Base-by-base conservation (phyloP, 352 stramenopile genomes). In the Globisporangium echinulatum region DNA sequence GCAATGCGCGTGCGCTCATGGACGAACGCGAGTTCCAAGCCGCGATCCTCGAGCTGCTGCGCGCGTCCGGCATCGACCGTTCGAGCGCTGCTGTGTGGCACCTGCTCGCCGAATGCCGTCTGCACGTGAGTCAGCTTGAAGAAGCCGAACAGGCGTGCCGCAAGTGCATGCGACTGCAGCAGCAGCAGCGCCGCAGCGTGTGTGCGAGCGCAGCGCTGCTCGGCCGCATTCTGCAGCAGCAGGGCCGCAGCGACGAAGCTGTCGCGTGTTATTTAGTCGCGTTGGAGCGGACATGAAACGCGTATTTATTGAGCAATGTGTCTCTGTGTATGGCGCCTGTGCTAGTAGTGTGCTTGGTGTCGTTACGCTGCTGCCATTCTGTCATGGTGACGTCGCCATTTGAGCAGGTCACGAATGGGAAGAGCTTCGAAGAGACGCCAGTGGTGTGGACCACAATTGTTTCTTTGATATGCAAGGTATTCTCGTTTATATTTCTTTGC, bases 231-330 rank as follows among this genome's bases (percentile, higher is more conserved):
- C 54, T 87, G 73, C 70, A 83, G 37, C 61, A 78, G 52, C 72
- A 74, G 50, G 77, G 75, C 2, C 71, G 69, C 47, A 57, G 72
- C 39, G 74, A 85, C 49, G 72, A 84, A 55, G 77, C 77, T 42
- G 72, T 84, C 71, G 62, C 80, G 59, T 87, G 74, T 72, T 87
- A 79, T 79, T 75, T 81, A 74, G 75, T 64, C 63, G 73, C 73
- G 54, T 69, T 87, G 54, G 71, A 75, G 54, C 76, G 70, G 25
- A 57, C 72, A 69, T 42, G 13, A 54, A 52, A 46, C 14, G n/a
- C 42, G 17, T 66, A 66, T 66, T 66, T 66, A 66, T 62, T 33
- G 25, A 33, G 48, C 17, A 5, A 43, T 15, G 13, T 17, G 43
- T 48, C 43, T 33, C 25, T 33, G 25, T 33, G 1, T 33, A 33